Conservation (phyloP, 371 early-diverging fungal genomes). For the Rhizomucor pusillus region DNA sequence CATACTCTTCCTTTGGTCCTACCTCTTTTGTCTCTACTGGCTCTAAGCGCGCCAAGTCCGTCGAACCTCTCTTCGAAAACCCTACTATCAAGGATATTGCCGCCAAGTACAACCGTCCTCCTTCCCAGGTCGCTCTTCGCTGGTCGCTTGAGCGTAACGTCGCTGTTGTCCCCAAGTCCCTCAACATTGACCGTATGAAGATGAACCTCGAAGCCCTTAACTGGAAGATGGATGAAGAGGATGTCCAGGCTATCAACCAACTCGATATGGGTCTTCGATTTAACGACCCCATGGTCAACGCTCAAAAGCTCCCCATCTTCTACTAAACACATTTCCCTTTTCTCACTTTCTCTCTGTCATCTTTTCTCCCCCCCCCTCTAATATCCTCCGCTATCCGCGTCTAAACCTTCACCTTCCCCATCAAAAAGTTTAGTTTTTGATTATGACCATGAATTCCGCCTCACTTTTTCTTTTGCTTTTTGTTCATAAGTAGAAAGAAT, state of each 20-base stretch:
- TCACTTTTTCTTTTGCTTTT: no score
- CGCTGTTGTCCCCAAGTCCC: conserved; percentile 69
- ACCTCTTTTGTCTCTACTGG: conserved; percentile 52
- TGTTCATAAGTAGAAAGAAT: no score
- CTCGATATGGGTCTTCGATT: conserved; percentile 30
- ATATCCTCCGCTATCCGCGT: not conserved
- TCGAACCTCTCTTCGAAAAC: conserved; percentile 30
- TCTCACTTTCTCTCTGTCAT: not conserved
- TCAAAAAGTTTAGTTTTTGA: no score
- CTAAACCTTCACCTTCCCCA: no score
- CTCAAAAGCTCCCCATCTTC: conserved; percentile 23
- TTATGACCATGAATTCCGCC: no score
- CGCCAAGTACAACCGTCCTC: conserved; percentile 30
- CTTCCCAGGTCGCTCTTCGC: conserved; percentile 53
- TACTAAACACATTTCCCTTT: conserved; percentile 7
- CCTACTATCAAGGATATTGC: conserved; percentile 42
- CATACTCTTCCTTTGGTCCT: conserved; percentile 64
- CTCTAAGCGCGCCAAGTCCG: conserved; percentile 23
- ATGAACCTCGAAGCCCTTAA: conserved; percentile 30
- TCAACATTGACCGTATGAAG: conserved; percentile 48
- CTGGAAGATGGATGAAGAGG: conserved; percentile 32
- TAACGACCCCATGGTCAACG: conserved; percentile 27
- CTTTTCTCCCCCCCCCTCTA: not conserved
- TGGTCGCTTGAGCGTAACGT: conserved; percentile 59
- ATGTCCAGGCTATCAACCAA: conserved; percentile 26